phyloP scores from a whole-genome alignment of 2,329 filamentous ascomycete genomes.

The Nemania bipapillata region DNA sequence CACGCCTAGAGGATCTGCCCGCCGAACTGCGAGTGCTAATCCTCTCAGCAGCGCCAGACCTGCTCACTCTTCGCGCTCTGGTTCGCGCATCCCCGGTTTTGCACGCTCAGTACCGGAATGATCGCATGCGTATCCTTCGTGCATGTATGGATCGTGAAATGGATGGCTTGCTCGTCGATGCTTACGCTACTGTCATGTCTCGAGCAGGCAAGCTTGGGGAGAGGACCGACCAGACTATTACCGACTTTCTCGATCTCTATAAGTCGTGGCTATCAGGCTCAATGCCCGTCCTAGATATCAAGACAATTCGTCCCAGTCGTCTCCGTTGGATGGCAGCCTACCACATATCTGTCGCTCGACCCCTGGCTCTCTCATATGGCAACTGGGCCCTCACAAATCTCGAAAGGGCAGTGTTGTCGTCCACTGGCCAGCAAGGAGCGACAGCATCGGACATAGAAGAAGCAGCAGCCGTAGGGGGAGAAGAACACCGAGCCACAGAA shows the following conservation, averaged over 20 bases:
- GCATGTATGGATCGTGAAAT: constrained; percentile 37
- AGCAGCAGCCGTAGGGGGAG: neutral
- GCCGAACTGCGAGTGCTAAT: constrained; percentile 26
- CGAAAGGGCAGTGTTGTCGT: neutral
- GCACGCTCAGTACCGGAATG: constrained; percentile 38
- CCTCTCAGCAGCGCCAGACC: constrained; percentile 37
- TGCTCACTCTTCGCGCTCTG: constrained; percentile 32
- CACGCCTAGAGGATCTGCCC: constrained; percentile 24
- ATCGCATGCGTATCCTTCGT: constrained; percentile 38
- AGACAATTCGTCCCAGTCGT: neutral
- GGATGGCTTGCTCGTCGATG: constrained; percentile 38
- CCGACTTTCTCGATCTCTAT: neutral
- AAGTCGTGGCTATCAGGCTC: neutral
- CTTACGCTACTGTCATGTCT: constrained; percentile 38
- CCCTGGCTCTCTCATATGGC: constrained; percentile 25
- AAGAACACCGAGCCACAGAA: neutral
- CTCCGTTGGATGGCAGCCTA: constrained; percentile 33
- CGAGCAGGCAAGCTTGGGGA: constrained; percentile 28
- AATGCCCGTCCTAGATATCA: neutral
- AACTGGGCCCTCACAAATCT: constrained; percentile 30
- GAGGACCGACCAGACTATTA: constrained; percentile 1
- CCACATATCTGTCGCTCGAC: constrained; percentile 29
- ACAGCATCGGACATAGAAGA: too few relatives aligned
- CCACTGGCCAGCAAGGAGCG: neutral
- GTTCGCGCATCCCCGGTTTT: constrained; percentile 40